Percentiles rank a stretch among this genome's conserved stretches.
These are phyloP conservation scores for Aspergillus sp. DNA, from an alignment of 2,329 filamentous ascomycete species.

Conservation along the genomic window DNA sequence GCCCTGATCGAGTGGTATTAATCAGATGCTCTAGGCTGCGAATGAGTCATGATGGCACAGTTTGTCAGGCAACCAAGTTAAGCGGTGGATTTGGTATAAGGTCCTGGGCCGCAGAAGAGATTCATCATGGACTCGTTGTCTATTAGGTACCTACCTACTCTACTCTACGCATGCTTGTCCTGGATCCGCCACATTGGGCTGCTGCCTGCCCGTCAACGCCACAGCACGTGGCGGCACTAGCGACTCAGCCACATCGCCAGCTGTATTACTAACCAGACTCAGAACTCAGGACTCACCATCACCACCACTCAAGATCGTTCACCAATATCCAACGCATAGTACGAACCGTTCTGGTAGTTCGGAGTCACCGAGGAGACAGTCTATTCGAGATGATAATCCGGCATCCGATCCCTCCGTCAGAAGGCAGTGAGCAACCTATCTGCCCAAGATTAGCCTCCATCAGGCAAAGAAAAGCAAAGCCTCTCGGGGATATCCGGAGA, in stretches of 20 bases:
- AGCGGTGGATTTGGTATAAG: neutral
- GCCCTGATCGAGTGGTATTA: neutral
- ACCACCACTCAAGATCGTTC: too few species aligned
- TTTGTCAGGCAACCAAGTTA: conserved; percentile 12
- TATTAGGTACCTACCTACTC: neutral
- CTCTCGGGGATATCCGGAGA: neutral
- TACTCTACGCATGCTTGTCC: neutral
- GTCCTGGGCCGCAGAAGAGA: too few species aligned
- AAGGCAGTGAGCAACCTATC: neutral
- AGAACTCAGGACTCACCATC: neutral
- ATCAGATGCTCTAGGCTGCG: neutral
- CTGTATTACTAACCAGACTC: too few species aligned
- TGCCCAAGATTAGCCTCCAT: neutral
- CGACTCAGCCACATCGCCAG: neutral
- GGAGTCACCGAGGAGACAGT: too few species aligned
- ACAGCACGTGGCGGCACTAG: neutral
- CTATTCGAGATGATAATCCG: too few species aligned
- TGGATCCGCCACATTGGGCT: neutral
- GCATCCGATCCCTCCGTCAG: neutral
- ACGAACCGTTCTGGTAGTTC: too few species aligned
- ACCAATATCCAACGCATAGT: too few species aligned
- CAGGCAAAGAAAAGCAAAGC: neutral
- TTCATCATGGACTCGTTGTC: too few species aligned
- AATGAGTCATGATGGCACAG: conserved; percentile 9
- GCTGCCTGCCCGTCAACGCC: neutral